phyloP scores from a whole-genome alignment of 2,329 filamentous ascomycete genomes.

The Dendryphion nanum region DNA sequence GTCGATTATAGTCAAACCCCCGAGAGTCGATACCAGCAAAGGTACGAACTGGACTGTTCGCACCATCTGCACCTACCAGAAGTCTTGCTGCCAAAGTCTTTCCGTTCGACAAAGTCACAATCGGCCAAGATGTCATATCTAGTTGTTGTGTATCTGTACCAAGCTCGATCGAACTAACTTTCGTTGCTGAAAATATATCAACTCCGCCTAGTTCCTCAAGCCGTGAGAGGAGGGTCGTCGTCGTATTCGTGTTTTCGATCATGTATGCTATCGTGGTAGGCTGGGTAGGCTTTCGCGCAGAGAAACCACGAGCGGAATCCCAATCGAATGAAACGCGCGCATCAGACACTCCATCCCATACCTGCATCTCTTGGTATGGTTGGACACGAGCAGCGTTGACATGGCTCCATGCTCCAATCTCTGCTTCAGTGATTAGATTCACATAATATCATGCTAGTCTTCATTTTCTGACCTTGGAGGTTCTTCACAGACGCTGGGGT shows the following conservation, averaged over 20 bases:
- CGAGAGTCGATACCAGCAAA: constrained; percentile 83
- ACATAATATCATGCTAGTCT: background rate
- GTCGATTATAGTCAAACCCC: constrained; percentile 90
- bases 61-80: constrained; percentile 88
- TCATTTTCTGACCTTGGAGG: constrained; percentile 55
- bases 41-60: constrained; percentile 86
- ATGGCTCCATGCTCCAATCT: constrained; percentile 82
- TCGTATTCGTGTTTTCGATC: constrained; percentile 91
- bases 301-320: constrained; percentile 46
- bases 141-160: constrained; percentile 65
- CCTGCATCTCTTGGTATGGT: constrained; percentile 92
- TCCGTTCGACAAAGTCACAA: constrained; percentile 70
- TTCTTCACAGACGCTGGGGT: constrained; percentile 86
- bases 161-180: constrained; percentile 75
- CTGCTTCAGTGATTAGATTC: constrained; percentile 15
- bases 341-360: constrained; percentile 92
- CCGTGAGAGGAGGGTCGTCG: constrained; percentile 70
- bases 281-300: constrained; percentile 41
- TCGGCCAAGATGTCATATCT: constrained; percentile 84
- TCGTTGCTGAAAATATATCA: constrained; percentile 71
- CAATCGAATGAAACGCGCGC: constrained; percentile 88
- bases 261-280: constrained; percentile 81
- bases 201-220: constrained; percentile 67
- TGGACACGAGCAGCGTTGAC: constrained; percentile 73
- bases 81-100: constrained; percentile 73